Evolutionary conservation across 768 basidiomycete species (phyloP), one percentile per base, ranked within the genome.

Genomic region (Mycena alexandri): DNA sequence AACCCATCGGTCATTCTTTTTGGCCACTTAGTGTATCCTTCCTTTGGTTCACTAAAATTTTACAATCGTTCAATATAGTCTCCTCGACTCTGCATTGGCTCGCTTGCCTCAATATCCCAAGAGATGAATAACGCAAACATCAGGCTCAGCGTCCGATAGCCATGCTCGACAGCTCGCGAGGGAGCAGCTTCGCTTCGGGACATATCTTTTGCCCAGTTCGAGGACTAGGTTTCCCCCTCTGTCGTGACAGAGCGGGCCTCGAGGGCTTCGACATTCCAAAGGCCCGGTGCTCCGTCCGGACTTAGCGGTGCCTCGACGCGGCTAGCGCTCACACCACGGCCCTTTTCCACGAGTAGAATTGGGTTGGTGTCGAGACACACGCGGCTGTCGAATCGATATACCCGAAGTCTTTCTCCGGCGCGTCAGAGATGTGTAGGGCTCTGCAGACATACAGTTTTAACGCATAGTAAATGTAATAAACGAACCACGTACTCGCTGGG

Each of bases 111-210:
- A 22, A 53, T 61, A 55, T 47, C 52, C 61, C 34, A 60, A 41
- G 14, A 63, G 21, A 48, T 63, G 62, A 19, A 48, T 36, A 11
- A 55, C 14, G 16, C 62, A 63, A 29, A 63, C 24, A 21, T 56
- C 53, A 7, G 62, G 62, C 17, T 53, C 62, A 36, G 34, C 47
- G 42, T 34, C 53, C 38, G 53, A 43, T 11, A 63, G 41, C 61
- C 61, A 63, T 11, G 52, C 61, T 12, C 62, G 52, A 22, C 62
- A 63, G 11, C 21, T 63, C 44, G 62, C 52, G 22, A 63, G 43
- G 33, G 52, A 21, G 34, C 61, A 63, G 61, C 61, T 63, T 16
- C 61, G 61, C 53, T 55, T 63, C n/a, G 61, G 52, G n/a, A 63
- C 36, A 55, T 54, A 56, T 55, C 52, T 16, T 48, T 46, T 38